Evolutionary conservation across 768 basidiomycete species (phyloP), one percentile per base, ranked within the genome.

Genomic region (Amanita jacksonii): DNA sequence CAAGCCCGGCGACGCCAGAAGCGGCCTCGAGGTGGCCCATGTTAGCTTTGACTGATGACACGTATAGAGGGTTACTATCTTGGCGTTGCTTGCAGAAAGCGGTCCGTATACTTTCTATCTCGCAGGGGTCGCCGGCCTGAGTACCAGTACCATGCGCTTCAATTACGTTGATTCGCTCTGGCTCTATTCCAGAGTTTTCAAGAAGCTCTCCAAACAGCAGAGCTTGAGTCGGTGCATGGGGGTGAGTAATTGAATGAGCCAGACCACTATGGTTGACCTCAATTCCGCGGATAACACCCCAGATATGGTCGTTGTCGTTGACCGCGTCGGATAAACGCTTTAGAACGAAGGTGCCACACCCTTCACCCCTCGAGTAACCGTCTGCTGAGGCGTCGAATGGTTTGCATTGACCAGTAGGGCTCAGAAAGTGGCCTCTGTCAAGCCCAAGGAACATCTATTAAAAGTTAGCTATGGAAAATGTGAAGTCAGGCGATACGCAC

Each of bases 71-170:
- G 43, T 77, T 76, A 45, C 61, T 56, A 9, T 53, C 43, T 2
- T 60, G 54, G 34, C 74, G 71, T 35, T 62, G 58, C 25, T 49
- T 49, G 2, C 69, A 64, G 45, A 86, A 71, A 22, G 79, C 71
- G 12, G 57, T 63, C 27, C 80, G 69, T 46, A 86, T 72, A 38
- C 78, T 77, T 46, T 74, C 71, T 28, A 85, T 52, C 54, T 86
- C 85, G 50, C 62, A 69, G 1, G 74, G 70, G 57, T 86, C 84
- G 6, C 85, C 85, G 1, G 76, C 77, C 52, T 79, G 78, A 0
- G 84, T 78, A 0, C 77, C 85, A 1, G 84, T 81, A 1, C 81
- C 84, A 55, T 87, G 85, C 3, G 81, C 81, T 55, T 88, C 85
- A 16, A 81, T 68, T 18, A 84, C 72, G 48, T 70, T 75, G 41